Percentiles rank a stretch among this genome's conserved stretches.
These are phyloP conservation scores for Chlorella sp. DNA, from an alignment of 139 green algal species.

Conservation along the genomic window DNA sequence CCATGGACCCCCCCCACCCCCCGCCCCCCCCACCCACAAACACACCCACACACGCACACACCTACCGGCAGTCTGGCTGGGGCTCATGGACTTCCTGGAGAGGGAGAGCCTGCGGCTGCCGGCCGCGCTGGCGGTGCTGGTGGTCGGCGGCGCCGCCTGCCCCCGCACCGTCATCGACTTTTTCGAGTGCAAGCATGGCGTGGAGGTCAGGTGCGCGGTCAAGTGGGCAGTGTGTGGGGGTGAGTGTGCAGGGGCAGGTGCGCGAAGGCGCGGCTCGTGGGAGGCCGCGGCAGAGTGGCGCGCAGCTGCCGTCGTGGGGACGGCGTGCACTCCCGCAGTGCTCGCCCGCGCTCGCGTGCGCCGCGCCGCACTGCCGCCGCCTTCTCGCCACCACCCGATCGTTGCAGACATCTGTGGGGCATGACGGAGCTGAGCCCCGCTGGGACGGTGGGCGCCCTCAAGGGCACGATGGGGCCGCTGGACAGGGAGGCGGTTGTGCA, in stretches of 20 bases:
- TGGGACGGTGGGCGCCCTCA: slow-evolving; percentile 57
- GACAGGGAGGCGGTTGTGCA: slow-evolving; percentile 28
- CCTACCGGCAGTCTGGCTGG: slow-evolving; percentile 79
- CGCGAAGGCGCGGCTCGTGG: too few relatives aligned
- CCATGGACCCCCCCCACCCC: too few relatives aligned
- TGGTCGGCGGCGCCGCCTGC: slow-evolving; percentile 70
- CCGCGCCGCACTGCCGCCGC: too few relatives aligned
- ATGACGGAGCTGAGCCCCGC: slow-evolving; percentile 82
- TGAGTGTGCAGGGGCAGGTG: too few relatives aligned
- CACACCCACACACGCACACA: too few relatives aligned
- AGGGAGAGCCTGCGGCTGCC: slow-evolving; percentile 41
- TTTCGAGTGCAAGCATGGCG: slow-evolving; percentile 35
- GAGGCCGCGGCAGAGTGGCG: too few relatives aligned
- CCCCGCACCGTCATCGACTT: slow-evolving; percentile 43
- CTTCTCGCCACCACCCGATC: too few relatives aligned
- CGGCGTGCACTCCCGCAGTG: not conserved
- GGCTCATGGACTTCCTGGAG: slow-evolving; percentile 61
- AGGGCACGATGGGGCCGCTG: slow-evolving; percentile 36
- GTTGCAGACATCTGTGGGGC: slow-evolving; percentile 49
- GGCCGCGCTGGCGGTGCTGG: slow-evolving; percentile 42
- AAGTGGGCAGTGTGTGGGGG: too few relatives aligned
- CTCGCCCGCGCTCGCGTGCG: not conserved
- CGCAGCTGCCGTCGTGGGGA: slow-evolving; percentile 56
- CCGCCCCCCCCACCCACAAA: too few relatives aligned
- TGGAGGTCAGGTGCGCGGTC: too few relatives aligned